These are phyloP conservation scores for Pogostemon cablin DNA, from an alignment of 257 asterid species.

Conservation along the genomic window DNA sequence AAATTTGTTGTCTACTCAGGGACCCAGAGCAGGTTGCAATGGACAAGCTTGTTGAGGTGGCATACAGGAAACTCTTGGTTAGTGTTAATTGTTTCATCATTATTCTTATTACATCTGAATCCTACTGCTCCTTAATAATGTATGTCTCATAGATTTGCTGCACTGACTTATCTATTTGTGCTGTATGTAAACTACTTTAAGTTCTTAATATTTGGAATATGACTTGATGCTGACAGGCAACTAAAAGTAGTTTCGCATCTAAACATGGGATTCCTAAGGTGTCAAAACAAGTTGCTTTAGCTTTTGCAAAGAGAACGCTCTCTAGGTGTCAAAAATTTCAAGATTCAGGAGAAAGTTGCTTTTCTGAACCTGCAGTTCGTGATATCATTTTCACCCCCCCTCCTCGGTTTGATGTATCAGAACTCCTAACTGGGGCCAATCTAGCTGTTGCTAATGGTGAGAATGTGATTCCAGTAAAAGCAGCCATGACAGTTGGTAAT, in stretches of 20 bases:
- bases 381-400: conserved; percentile 73
- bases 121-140: conserved; percentile 3
- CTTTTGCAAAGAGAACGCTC: conserved; percentile 80
- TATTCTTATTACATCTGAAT: neutral
- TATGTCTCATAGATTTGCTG: neutral
- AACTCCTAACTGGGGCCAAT: conserved; percentile 49
- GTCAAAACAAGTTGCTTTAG: conserved; percentile 77
- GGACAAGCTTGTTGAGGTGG: conserved; percentile 76
- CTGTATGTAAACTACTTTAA: conserved; percentile 22
- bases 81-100: conserved; percentile 29
- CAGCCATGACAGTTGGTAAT: conserved; percentile 5
- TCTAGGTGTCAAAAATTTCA: conserved; percentile 73
- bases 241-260: conserved; percentile 79
- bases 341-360: conserved; percentile 77
- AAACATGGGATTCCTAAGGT: conserved; percentile 85
- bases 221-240: conserved; percentile 66
- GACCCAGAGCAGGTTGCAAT: conserved; percentile 85
- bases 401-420: conserved; percentile 60
- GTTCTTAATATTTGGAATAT: conserved; percentile 26
- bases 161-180: neutral
- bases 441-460: conserved; percentile 49
- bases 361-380: conserved; percentile 70
- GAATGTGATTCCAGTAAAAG: conserved; percentile 25
- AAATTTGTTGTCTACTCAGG: conserved; percentile 51
- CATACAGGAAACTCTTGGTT: conserved; percentile 85